Evolutionary conservation across 129 eudicot species (phyloP).

Genomic region (Ambrosia trifida): DNA sequence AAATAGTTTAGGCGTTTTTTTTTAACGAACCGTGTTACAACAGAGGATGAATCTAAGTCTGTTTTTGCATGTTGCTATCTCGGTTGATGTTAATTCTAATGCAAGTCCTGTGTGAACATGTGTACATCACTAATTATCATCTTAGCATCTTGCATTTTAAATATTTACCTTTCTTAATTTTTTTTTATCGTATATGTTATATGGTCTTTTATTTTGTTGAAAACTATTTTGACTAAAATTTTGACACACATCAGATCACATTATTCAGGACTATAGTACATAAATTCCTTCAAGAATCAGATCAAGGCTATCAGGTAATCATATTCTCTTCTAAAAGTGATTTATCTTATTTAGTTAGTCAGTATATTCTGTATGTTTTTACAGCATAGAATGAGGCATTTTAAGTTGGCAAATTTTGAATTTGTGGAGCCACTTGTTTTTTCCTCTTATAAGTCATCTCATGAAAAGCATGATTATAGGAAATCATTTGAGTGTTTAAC

Average conservation of each 20-base stretch:
- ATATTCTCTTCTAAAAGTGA: slow-evolving; percentile 1
- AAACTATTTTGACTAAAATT: slow-evolving; percentile 2
- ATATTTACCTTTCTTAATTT: not conserved
- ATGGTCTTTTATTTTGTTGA: not conserved
- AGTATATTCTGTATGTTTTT: not conserved
- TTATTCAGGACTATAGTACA: not conserved
- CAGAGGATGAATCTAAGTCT: too few relatives aligned
- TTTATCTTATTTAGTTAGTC: slow-evolving; percentile 15
- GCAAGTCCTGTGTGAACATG: too few relatives aligned
- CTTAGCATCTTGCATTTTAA: slow-evolving; percentile 1
- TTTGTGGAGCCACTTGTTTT: not conserved
- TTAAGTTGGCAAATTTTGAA: not conserved
- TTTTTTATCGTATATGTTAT: not conserved
- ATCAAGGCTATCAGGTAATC: slow-evolving; percentile 18
- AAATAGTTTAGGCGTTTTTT: too few relatives aligned
- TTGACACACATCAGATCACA: slow-evolving; percentile 3
- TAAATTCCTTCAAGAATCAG: not conserved
- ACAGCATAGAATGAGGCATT: not conserved
- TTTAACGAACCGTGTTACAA: too few relatives aligned
- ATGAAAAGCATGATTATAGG: too few relatives aligned
- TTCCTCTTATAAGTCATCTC: not conserved
- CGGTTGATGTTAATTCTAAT: too few relatives aligned
- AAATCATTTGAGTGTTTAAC: too few relatives aligned
- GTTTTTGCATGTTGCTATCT: too few relatives aligned
- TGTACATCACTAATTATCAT: not conserved